Conservation (phyloP, 176 grass and related monocot genomes). For the Triticum dicoccoides region DNA sequence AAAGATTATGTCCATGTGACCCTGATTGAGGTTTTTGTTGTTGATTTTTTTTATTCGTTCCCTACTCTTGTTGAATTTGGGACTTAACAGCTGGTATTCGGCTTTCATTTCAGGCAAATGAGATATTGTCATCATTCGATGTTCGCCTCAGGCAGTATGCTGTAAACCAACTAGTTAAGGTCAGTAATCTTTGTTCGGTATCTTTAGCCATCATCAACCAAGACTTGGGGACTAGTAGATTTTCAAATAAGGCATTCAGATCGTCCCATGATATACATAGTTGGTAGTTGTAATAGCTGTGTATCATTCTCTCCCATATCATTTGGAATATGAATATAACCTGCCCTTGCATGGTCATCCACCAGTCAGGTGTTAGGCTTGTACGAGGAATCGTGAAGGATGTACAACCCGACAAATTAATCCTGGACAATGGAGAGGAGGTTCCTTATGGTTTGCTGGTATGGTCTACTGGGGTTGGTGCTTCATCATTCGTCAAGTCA, state of each 20-base stretch:
- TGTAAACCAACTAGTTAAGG: slow-evolving; percentile 81
- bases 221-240: neutral
- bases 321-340: neutral
- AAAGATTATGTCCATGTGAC: slow-evolving; percentile 95
- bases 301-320: slow-evolving; percentile 15
- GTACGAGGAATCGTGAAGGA: slow-evolving; percentile 86
- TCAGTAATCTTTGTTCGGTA: slow-evolving; percentile 15
- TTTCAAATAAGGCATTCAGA: slow-evolving; percentile 10
- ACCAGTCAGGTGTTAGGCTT: slow-evolving; percentile 87
- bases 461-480: slow-evolving; percentile 96
- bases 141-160: slow-evolving; percentile 95
- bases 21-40: slow-evolving; percentile 78
- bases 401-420: slow-evolving; percentile 74
- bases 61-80: neutral
- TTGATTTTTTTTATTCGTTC: slow-evolving; percentile 19
- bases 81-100: neutral
- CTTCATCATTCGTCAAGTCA: slow-evolving; percentile 69
- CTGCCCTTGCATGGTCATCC: neutral
- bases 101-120: slow-evolving; percentile 77
- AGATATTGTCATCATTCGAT: slow-evolving; percentile 95
- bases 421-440: slow-evolving; percentile 80
- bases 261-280: neutral
- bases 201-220: neutral
- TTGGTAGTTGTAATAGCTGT: neutral
- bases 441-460: slow-evolving; percentile 94